A percentile compares a stretch with the other conserved stretches of the same genome.
Evolutionary conservation across 2,329 filamentous ascomycete genomes (phyloP).

Genomic region (Parafenestella ontariensis): DNA sequence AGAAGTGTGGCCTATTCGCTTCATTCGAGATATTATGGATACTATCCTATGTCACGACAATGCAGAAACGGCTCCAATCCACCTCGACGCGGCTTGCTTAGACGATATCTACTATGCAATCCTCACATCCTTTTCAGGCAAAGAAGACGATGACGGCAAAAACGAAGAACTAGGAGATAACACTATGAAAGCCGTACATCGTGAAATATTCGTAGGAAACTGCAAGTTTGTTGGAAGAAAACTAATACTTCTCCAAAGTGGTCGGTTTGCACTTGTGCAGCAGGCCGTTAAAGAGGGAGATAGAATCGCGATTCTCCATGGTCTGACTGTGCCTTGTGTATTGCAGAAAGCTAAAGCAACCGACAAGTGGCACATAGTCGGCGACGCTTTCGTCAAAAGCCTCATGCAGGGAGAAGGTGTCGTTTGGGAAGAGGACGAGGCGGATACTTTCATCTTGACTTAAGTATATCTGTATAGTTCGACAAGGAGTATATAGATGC

Average conservation of each 20-base stretch:
- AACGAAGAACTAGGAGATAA: not conserved
- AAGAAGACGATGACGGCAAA: not conserved
- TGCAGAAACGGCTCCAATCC: not conserved
- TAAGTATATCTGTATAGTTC: not conserved
- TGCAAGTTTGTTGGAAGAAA: not conserved
- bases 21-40: not conserved
- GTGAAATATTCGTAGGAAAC: not conserved
- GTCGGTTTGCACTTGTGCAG: not conserved
- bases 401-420: not conserved
- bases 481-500: not conserved
- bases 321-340: not conserved
- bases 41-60: not conserved
- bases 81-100: not conserved
- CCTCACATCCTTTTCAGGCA: not conserved
- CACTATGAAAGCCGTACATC: not conserved
- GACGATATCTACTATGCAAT: not conserved
- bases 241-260: not conserved
- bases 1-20: not conserved
- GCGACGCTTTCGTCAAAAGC: constrained; percentile 1
- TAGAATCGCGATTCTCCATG: not conserved
- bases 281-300: not conserved
- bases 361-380: not conserved
- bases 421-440: not conserved
- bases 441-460: not conserved
- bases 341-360: not conserved